These are phyloP conservation scores for Fennellomyces sp. DNA, from an alignment of 371 early-diverging fungal genomes.

Conservation along the genomic window DNA sequence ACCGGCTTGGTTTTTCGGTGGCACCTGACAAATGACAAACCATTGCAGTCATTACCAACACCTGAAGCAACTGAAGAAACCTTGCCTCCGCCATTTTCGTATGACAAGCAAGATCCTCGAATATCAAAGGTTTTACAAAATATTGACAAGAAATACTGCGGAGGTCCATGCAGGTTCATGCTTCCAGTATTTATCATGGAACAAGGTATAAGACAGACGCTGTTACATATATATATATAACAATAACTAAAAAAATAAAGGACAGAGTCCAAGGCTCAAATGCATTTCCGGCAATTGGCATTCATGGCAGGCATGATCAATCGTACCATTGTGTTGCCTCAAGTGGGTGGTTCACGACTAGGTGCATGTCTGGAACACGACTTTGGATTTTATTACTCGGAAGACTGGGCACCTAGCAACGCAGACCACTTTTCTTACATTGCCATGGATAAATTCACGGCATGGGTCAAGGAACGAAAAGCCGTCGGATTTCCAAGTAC, in stretches of 20 bases:
- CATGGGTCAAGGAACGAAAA: conserved; percentile 34
- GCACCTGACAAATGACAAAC: conserved; percentile 1
- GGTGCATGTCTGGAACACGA: conserved; percentile 36
- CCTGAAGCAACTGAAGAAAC: not conserved
- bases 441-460: conserved; percentile 24
- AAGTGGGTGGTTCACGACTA: conserved; percentile 30
- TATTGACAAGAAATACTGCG: conserved; percentile 37
- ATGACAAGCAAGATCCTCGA: conserved; percentile 16
- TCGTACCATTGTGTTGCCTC: conserved; percentile 37
- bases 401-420: conserved; percentile 21
- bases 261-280: conserved; percentile 45
- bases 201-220: conserved; percentile 28
- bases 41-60: not conserved
- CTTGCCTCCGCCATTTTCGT: not conserved
- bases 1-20: conserved; percentile 14
- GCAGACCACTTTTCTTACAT: conserved; percentile 24
- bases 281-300: conserved; percentile 40
- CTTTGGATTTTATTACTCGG: conserved; percentile 34
- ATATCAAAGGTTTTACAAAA: conserved; percentile 4
- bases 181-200: conserved; percentile 35
- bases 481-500: conserved; percentile 14
- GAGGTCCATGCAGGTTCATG: conserved; percentile 38
- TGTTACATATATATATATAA: not conserved
- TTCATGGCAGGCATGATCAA: conserved; percentile 32
- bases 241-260: not conserved